phyloP scores from a whole-genome alignment of 2,329 filamentous ascomycete genomes.

The Arthrobotrys sphaeroides region DNA sequence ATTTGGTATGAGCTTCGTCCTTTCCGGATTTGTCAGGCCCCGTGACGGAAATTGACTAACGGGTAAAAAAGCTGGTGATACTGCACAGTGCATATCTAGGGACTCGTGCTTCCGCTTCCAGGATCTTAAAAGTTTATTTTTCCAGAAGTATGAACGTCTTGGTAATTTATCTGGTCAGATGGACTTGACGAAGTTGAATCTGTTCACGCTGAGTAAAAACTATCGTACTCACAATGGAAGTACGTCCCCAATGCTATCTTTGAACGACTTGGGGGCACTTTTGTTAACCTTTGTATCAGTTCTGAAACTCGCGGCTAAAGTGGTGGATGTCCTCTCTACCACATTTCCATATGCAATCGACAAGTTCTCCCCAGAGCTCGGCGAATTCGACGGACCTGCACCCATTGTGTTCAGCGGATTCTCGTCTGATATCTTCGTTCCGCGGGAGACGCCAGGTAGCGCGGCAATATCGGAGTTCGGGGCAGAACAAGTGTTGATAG shows the following conservation, averaged over 20 bases:
- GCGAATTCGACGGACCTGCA: conserved; percentile 57
- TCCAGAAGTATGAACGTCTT: conserved; percentile 56
- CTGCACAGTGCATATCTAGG: conserved; percentile 60
- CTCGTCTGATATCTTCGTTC: conserved; percentile 17
- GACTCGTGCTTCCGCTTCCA: conserved; percentile 60
- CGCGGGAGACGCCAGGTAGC: conserved; percentile 27
- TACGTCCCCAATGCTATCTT: neutral
- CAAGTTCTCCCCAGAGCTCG: conserved; percentile 59
- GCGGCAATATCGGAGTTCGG: conserved; percentile 56
- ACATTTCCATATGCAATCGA: conserved; percentile 59
- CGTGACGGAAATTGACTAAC: too few relatives aligned
- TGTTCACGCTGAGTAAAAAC: conserved; percentile 59
- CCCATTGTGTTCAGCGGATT: conserved; percentile 49
- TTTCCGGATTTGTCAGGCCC: too few relatives aligned
- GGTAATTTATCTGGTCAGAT: conserved; percentile 27
- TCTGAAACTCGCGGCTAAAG: conserved; percentile 56
- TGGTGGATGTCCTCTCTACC: conserved; percentile 5
- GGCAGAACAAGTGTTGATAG: conserved; percentile 60
- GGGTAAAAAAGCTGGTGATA: conserved; percentile 59
- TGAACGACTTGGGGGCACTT: neutral
- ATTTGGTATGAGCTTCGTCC: neutral
- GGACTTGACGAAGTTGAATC: conserved; percentile 53
- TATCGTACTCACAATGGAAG: conserved; percentile 61
- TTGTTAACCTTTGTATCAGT: conserved; percentile 48
- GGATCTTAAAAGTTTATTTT: conserved; percentile 59